Evolutionary conservation across 495 filamentous ascomycete genomes (phyloP).

Genomic region (Darksidea phi): DNA sequence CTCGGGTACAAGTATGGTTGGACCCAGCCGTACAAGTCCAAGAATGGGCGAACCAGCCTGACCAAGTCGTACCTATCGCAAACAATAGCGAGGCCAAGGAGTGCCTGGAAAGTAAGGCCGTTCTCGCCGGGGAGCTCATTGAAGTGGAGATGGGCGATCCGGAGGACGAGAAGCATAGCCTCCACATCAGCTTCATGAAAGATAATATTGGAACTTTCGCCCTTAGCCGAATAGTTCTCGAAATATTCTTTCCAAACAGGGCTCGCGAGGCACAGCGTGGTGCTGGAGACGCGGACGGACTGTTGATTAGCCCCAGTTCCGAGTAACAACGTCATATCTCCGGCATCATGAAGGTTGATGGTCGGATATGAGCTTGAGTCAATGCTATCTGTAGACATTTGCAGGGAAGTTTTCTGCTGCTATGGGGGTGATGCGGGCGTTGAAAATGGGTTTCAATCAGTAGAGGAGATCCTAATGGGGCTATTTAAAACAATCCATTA

Average conservation of each 20-base stretch:
- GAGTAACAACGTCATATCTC: not conserved
- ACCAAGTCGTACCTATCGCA: not conserved
- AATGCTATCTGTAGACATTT: no score
- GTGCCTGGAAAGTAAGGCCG: not conserved
- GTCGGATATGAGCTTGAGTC: no score
- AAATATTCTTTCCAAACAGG: constrained; percentile 1
- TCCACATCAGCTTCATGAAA: not conserved
- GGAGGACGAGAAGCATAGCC: constrained; percentile 4
- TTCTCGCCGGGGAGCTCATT: not conserved
- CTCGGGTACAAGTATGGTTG: not conserved
- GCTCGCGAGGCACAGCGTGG: not conserved
- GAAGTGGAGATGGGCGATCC: constrained; percentile 1
- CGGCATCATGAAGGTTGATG: not conserved
- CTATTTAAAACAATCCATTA: no score
- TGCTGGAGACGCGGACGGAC: not conserved
- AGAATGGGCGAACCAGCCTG: not conserved
- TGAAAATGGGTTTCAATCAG: no score
- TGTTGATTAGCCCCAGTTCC: not conserved
- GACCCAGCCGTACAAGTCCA: not conserved
- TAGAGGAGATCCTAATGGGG: no score
- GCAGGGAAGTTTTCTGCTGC: no score
- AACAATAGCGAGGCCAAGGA: not conserved
- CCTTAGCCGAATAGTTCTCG: not conserved
- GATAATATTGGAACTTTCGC: not conserved
- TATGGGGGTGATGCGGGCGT: no score